Conservation (phyloP, 2,329 filamentous ascomycete genomes). For the Neurospora sp. region DNA sequence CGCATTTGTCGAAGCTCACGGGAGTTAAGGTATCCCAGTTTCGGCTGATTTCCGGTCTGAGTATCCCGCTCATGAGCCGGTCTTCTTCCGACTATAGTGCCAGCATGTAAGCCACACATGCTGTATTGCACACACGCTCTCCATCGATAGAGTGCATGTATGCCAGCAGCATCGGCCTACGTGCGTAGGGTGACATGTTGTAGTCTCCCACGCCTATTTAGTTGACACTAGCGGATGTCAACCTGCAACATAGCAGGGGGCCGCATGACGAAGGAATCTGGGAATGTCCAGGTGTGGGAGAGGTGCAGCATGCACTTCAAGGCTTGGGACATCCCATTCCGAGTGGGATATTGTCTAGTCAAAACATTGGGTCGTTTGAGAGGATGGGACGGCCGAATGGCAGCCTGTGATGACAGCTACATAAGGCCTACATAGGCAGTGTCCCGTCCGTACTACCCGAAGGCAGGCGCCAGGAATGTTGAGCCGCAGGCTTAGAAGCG, state of each 20-base stretch:
- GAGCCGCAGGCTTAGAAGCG: not conserved
- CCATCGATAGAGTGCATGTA: not conserved
- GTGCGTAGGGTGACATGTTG: not conserved
- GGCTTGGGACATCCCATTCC: not conserved
- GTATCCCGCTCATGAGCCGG: not conserved
- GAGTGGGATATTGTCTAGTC: not conserved
- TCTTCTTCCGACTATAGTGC: not conserved
- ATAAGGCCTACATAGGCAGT: not conserved
- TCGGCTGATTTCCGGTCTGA: not conserved
- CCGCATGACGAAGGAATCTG: not conserved
- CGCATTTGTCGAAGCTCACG: not conserved
- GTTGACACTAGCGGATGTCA: not conserved
- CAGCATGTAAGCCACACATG: not conserved
- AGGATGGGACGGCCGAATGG: not conserved
- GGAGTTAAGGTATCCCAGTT: not conserved
- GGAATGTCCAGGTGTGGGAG: not conserved
- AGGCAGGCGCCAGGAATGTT: not conserved
- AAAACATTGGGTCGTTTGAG: not conserved
- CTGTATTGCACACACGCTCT: not conserved
- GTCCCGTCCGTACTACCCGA: not conserved
- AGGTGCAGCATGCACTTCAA: not conserved
- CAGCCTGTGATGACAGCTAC: not conserved
- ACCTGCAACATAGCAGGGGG: not conserved
- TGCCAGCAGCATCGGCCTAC: not conserved
- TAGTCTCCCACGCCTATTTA: not conserved